These are phyloP conservation scores for Heritiera littoralis DNA, from an alignment of 345 rosid species.

Conservation along the genomic window DNA sequence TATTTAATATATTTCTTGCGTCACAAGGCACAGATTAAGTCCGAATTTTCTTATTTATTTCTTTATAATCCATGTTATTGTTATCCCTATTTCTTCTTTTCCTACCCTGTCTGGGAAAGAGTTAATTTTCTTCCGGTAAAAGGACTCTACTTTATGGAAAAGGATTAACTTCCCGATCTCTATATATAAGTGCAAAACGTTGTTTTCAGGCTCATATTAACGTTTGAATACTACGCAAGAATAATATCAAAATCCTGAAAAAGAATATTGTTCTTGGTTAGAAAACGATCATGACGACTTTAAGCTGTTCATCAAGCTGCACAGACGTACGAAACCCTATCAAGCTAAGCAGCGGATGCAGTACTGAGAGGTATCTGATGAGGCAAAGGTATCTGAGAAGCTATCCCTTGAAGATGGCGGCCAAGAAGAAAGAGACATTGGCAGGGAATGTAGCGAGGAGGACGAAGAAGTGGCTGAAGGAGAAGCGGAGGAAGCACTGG, in stretches of 20 bases:
- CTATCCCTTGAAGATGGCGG: background rate
- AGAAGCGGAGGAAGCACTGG: background rate
- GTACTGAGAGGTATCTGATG: background rate
- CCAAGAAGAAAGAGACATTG: background rate
- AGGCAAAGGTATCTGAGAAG: constrained; percentile 19
- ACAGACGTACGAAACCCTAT: background rate
- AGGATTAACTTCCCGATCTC: background rate
- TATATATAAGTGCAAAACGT: background rate
- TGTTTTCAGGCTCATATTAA: background rate
- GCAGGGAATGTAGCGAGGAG: background rate
- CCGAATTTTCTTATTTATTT: background rate
- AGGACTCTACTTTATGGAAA: too few species aligned
- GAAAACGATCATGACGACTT: background rate
- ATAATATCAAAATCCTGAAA: background rate
- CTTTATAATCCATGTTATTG: background rate
- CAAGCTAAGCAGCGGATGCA: constrained; percentile 1
- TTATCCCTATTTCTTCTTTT: background rate
- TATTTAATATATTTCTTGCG: background rate
- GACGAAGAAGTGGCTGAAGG: background rate
- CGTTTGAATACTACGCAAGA: background rate
- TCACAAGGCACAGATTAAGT: background rate
- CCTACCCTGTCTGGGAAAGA: background rate
- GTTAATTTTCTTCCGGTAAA: background rate
- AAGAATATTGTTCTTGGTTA: background rate
- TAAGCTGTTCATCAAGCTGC: background rate